Conservation (phyloP, 2,329 filamentous ascomycete genomes). For the Aspergillus calidoustus region DNA sequence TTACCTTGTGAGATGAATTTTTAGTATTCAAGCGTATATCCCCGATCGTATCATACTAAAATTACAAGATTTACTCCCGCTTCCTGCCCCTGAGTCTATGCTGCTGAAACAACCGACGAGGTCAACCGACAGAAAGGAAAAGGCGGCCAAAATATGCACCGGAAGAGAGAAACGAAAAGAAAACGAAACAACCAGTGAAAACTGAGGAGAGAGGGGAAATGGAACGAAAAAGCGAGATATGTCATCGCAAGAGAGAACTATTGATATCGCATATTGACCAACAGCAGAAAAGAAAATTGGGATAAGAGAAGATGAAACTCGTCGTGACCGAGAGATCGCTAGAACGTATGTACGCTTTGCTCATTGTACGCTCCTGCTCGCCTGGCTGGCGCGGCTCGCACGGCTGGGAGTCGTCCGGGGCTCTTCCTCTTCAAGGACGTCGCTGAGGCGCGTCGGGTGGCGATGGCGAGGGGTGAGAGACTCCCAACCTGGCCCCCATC, state of each 20-base stretch:
- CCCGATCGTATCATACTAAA: constrained; percentile 23
- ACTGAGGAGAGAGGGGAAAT: background rate
- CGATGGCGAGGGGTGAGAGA: constrained; percentile 73
- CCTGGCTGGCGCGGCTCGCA: constrained; percentile 58
- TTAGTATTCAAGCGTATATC: constrained; percentile 15
- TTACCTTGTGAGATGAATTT: background rate
- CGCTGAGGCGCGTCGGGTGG: constrained; percentile 85
- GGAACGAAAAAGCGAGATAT: constrained; percentile 14
- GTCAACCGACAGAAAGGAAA: constrained; percentile 8
- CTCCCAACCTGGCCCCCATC: constrained; percentile 76
- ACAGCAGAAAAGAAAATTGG: background rate
- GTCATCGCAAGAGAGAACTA: constrained; percentile 14
- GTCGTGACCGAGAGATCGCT: background rate
- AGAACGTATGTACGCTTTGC: background rate
- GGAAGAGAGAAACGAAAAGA: constrained; percentile 12
- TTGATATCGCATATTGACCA: constrained; percentile 3
- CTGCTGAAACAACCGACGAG: constrained; percentile 10
- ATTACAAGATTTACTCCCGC: constrained; percentile 29
- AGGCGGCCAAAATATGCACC: constrained; percentile 11
- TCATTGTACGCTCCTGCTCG: constrained; percentile 47
- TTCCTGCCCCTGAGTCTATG: constrained; percentile 18
- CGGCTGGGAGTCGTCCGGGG: constrained; percentile 72
- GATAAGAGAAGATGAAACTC: constrained; percentile 6
- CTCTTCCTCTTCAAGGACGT: constrained; percentile 87
- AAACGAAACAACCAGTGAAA: constrained; percentile 1